These are phyloP conservation scores for Coemansia sp. DNA, from an alignment of 192 early-diverging fungal species.

Conservation along the genomic window DNA sequence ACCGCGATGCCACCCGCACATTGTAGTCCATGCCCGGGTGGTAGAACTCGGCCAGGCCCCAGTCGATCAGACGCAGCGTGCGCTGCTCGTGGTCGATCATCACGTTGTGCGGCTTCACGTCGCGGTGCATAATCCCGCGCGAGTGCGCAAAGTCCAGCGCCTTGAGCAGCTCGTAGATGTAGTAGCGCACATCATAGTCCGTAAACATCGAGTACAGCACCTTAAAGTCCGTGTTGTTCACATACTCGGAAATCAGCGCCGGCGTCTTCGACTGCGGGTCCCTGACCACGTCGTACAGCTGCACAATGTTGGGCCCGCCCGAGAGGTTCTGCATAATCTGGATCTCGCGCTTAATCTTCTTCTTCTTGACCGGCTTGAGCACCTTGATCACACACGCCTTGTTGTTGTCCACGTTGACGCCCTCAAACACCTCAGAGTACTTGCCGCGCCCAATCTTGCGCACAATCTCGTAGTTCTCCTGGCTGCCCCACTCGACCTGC, in stretches of 20 bases:
- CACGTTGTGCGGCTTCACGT: conserved; percentile 99
- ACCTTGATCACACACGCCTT: conserved; percentile 97
- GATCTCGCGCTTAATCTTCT: conserved; percentile 99
- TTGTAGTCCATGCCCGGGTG: conserved; percentile 97
- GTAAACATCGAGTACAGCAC: conserved; percentile 90
- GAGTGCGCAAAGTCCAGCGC: conserved; percentile 98
- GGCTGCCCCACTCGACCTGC: conserved; percentile 85
- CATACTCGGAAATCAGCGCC: conserved; percentile 93
- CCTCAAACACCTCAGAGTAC: conserved; percentile 99
- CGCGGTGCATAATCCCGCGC: conserved; percentile 98
- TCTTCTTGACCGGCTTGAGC: conserved; percentile 99
- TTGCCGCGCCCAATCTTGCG: conserved; percentile 98
- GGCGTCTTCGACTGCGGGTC: conserved; percentile 97
- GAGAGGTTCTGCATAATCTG: conserved; percentile 97
- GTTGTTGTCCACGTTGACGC: conserved; percentile 85
- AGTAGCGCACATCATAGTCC: conserved; percentile 94
- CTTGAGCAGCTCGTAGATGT: conserved; percentile 96
- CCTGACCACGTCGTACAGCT: conserved; percentile 89
- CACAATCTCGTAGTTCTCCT: conserved; percentile 97
- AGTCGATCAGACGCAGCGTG: conserved; percentile 94
- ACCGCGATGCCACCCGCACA: conserved; percentile 96
- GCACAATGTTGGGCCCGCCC: conserved; percentile 92
- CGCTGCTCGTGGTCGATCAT: conserved; percentile 99
- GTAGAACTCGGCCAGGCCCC: conserved; percentile 99
- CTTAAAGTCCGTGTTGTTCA: conserved; percentile 99